Conservation (phyloP, 129 eudicot species). For the Flaveria linearis region DNA sequence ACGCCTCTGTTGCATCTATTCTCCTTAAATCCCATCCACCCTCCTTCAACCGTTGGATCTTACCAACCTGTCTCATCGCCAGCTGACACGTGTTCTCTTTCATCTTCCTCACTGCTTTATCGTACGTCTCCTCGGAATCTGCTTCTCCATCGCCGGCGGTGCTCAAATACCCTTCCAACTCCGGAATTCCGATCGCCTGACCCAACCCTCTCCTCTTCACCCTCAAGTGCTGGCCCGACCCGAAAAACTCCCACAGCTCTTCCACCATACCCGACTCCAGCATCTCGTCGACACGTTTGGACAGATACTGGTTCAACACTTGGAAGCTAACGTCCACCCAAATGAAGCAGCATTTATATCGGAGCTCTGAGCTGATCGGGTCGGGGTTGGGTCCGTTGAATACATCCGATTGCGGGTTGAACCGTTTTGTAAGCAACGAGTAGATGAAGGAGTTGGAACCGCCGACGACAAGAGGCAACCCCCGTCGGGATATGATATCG, state of each 20-base stretch:
- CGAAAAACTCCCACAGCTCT: no score
- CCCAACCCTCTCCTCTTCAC: constrained; percentile 43
- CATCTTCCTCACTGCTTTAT: constrained; percentile 59
- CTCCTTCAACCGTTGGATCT: constrained; percentile 68
- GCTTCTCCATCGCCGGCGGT: background rate
- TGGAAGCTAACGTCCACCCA: constrained; percentile 58
- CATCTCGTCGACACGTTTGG: constrained; percentile 79
- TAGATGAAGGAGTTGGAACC: constrained; percentile 84
- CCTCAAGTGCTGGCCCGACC: constrained; percentile 2
- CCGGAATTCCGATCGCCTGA: constrained; percentile 75
- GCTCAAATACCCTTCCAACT: constrained; percentile 51
- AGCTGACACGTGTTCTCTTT: constrained; percentile 82
- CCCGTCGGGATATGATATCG: constrained; percentile 40
- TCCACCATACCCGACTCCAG: constrained; percentile 22
- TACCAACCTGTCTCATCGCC: constrained; percentile 65
- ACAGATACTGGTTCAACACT: constrained; percentile 49
- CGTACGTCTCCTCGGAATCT: constrained; percentile 34
- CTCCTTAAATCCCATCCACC: constrained; percentile 71
- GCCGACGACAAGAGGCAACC: constrained; percentile 64
- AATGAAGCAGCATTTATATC: constrained; percentile 66
- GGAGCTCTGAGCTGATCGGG: constrained; percentile 38
- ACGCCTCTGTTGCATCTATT: constrained; percentile 70
- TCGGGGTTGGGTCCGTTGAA: constrained; percentile 38
- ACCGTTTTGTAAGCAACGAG: constrained; percentile 48
- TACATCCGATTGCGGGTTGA: constrained; percentile 46